Evolutionary conservation across 1,284 basidiomycete species (phyloP).

Genomic region (Sutorius eximius): DNA sequence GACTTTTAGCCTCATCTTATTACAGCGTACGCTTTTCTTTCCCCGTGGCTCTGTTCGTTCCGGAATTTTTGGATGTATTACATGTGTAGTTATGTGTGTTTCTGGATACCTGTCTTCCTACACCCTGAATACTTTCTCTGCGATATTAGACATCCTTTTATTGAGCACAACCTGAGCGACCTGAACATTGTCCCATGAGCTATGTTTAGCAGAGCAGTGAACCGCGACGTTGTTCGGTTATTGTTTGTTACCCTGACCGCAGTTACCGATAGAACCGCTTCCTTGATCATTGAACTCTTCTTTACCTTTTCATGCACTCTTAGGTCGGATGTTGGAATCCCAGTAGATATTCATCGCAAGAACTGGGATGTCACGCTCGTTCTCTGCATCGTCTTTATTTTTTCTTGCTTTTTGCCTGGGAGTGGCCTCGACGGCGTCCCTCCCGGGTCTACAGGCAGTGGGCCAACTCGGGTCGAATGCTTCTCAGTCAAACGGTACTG

Average conservation of each 20-base stretch:
- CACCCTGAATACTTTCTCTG: slow-evolving; percentile 10
- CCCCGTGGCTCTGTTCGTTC: slow-evolving; percentile 29
- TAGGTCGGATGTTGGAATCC: slow-evolving; percentile 22
- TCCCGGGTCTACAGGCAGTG: slow-evolving; percentile 17
- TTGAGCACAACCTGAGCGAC: not conserved
- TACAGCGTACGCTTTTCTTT: slow-evolving; percentile 14
- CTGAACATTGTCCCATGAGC: not conserved
- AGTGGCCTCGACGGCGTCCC: not conserved
- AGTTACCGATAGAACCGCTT: not conserved
- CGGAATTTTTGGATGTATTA: slow-evolving; percentile 36
- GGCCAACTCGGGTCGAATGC: slow-evolving; percentile 17
- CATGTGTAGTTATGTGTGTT: slow-evolving; percentile 39
- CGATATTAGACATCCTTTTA: slow-evolving; percentile 8
- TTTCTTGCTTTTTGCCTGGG: slow-evolving; percentile 12
- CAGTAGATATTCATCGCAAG: slow-evolving; percentile 9
- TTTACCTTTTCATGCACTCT: not conserved
- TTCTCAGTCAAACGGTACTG: slow-evolving; percentile 13
- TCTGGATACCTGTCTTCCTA: slow-evolving; percentile 39
- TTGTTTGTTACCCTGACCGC: not conserved
- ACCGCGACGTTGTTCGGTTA: not conserved
- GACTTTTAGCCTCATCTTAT: slow-evolving; percentile 19
- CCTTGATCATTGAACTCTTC: not conserved
- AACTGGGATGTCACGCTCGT: slow-evolving; percentile 20
- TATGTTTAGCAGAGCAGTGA: not conserved
- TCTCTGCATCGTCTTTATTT: slow-evolving; percentile 10